Evolutionary conservation across 108 stramenopile species (phyloP).

Genomic region (Skeletonema costatum): DNA sequence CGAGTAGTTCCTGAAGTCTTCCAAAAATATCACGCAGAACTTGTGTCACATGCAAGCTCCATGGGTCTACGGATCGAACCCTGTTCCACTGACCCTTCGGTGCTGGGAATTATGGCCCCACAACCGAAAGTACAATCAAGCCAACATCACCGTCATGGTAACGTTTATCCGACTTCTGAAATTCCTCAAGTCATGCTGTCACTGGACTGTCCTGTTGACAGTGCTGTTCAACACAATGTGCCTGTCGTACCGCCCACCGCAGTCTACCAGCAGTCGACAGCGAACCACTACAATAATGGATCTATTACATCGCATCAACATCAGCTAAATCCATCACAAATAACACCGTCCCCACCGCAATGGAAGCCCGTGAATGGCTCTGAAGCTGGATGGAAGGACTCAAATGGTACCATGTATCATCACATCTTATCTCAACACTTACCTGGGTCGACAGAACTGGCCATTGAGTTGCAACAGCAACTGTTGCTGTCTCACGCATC

Average conservation of each 20-base stretch:
- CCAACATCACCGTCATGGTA: background rate
- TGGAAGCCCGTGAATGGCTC: background rate
- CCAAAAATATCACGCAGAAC: constrained; percentile 82
- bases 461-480: background rate
- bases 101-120: background rate
- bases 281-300: background rate
- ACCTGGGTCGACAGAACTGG: background rate
- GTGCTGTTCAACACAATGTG: background rate
- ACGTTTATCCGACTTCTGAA: background rate
- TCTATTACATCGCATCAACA: background rate
- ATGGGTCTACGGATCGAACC: constrained; percentile 14
- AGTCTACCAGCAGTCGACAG: constrained; percentile 3
- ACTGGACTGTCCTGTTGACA: background rate
- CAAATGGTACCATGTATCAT: constrained; percentile 1
- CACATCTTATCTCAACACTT: background rate
- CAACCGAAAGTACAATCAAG: background rate
- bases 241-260: background rate
- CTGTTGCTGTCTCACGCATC: background rate
- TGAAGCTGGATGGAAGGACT: background rate
- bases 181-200: background rate
- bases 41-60: constrained; percentile 62
- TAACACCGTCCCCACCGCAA: constrained; percentile 37
- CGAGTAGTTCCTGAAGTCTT: constrained; percentile 89
- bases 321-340: constrained; percentile 17
- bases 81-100: background rate